These are phyloP conservation scores for Barnettozyma sucrosica DNA, from an alignment of 805 yeast species.

Conservation along the genomic window DNA sequence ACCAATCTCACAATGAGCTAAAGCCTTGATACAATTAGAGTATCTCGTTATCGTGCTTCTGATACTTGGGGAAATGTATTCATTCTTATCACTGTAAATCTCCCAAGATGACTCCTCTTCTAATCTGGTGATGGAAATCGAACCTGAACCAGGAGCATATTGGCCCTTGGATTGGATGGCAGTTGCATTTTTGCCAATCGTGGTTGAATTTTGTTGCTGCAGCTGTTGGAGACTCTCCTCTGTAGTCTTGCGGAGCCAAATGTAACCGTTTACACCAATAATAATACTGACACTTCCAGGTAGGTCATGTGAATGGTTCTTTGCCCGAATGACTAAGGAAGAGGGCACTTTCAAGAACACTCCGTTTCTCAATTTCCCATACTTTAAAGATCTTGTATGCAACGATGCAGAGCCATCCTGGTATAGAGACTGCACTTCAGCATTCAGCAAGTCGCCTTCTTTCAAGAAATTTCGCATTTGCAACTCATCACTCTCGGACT, in stretches of 20 bases:
- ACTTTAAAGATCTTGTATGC: conserved; percentile 91
- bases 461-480: conserved; percentile 92
- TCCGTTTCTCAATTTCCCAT: conserved; percentile 94
- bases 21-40: conserved; percentile 73
- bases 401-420: conserved; percentile 89
- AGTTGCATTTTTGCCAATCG: conserved; percentile 30
- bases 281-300: conserved; percentile 93
- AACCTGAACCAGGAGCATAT: conserved; percentile 52
- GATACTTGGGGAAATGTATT: conserved; percentile 51
- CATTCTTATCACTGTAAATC: conserved; percentile 87
- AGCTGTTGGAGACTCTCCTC: conserved; percentile 26
- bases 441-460: conserved; percentile 93
- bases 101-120: conserved; percentile 95
- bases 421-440: conserved; percentile 88
- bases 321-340: conserved; percentile 74
- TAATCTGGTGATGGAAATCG: conserved; percentile 71
- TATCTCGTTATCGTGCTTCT: conserved; percentile 80
- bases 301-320: conserved; percentile 80
- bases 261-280: conserved; percentile 89
- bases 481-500: conserved; percentile 90
- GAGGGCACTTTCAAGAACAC: conserved; percentile 75
- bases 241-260: conserved; percentile 81
- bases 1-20: conserved; percentile 81
- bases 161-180: conserved; percentile 25
- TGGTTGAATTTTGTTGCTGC: conserved; percentile 26